Conservation (phyloP, 345 rosid species). For the Acer yangbiense region DNA sequence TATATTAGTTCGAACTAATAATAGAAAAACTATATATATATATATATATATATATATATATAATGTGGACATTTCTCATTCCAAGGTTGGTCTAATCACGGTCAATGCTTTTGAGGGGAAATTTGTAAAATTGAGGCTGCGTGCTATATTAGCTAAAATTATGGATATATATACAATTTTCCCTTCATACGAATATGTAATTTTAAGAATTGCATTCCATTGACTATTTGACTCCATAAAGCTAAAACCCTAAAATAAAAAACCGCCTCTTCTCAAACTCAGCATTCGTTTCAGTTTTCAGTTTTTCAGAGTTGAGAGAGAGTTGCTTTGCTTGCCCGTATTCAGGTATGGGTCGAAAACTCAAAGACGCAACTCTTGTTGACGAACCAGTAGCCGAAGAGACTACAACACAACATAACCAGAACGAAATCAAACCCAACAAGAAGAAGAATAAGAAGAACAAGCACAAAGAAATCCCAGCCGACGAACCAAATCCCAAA, state of each 20-base stretch:
- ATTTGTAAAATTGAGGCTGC: no score
- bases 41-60: no score
- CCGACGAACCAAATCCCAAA: slow-evolving; percentile 28
- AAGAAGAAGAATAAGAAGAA: slow-evolving; percentile 43
- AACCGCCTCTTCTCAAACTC: background rate
- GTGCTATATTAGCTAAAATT: no score
- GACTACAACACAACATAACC: background rate
- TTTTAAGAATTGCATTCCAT: no score
- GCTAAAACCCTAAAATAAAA: slow-evolving; percentile 21
- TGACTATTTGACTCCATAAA: no score
- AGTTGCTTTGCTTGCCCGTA: background rate
- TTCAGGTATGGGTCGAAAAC: slow-evolving; percentile 41
- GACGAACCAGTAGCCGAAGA: slow-evolving; percentile 24
- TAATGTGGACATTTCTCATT: no score
- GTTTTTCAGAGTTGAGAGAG: background rate
- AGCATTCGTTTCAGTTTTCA: background rate
- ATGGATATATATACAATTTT: no score
- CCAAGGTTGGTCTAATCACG: no score
- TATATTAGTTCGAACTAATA: no score
- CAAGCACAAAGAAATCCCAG: slow-evolving; percentile 35
- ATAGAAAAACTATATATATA: no score
- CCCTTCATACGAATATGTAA: no score
- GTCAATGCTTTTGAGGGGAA: no score
- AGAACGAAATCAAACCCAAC: background rate
- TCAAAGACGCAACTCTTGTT: slow-evolving; percentile 23